Percentiles rank a stretch among this genome's conserved stretches.
These are phyloP conservation scores for Inga leiocalycina DNA, from an alignment of 306 rosid genomes.

Conservation along the genomic window DNA sequence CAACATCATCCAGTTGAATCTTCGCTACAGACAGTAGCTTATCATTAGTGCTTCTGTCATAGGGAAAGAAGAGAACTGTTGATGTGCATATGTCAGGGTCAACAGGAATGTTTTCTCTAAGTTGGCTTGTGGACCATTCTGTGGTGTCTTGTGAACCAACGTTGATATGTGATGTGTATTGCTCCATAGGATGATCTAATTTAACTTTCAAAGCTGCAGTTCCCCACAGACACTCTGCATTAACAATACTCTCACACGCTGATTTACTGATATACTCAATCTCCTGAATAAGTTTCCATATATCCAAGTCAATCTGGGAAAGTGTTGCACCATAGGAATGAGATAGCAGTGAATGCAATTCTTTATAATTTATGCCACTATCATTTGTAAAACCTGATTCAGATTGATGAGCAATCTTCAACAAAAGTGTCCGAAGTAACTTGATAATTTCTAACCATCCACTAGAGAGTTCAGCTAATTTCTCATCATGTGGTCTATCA, in stretches of 20 bases:
- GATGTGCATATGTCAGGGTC: slow-evolving; percentile 77
- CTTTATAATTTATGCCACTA: slow-evolving; percentile 56
- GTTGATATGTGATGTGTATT: slow-evolving; percentile 32
- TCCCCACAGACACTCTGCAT: slow-evolving; percentile 60
- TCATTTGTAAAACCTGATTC: slow-evolving; percentile 52
- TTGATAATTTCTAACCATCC: slow-evolving; percentile 71
- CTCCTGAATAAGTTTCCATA: slow-evolving; percentile 62
- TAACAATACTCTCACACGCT: slow-evolving; percentile 36
- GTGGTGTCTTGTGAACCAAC: slow-evolving; percentile 59
- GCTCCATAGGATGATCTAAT: slow-evolving; percentile 46
- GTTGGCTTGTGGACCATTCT: slow-evolving; percentile 61
- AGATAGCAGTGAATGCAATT: slow-evolving; percentile 62
- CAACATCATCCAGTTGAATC: slow-evolving; percentile 34
- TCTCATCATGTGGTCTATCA: slow-evolving; percentile 35
- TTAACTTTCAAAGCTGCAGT: slow-evolving; percentile 47
- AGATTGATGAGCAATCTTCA: slow-evolving; percentile 38
- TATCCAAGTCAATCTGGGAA: slow-evolving; percentile 58
- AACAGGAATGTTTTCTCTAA: slow-evolving; percentile 67
- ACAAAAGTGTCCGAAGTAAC: slow-evolving; percentile 59
- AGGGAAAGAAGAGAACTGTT: slow-evolving; percentile 78
- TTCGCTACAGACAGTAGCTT: slow-evolving; percentile 43
- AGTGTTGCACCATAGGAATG: slow-evolving; percentile 76
- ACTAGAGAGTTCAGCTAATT: slow-evolving; percentile 35
- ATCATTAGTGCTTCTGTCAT: slow-evolving; percentile 53
- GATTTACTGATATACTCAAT: slow-evolving; percentile 62